Percentiles rank a stretch among this genome's conserved stretches.
These are phyloP conservation scores for Cytospora leucostoma DNA, from an alignment of 2,329 filamentous ascomycete genomes.

Conservation along the genomic window DNA sequence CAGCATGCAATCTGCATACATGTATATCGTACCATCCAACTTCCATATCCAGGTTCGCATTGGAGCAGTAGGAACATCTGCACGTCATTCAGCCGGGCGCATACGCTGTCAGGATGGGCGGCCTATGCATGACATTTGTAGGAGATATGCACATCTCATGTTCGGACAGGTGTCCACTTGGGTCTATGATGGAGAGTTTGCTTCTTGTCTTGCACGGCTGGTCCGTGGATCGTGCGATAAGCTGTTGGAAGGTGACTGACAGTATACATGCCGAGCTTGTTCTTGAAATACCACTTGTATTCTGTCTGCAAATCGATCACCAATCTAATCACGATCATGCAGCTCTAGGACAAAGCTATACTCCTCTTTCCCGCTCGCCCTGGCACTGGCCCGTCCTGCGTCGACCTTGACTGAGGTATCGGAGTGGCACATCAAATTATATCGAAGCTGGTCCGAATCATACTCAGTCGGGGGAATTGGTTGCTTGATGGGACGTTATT, in stretches of 20 bases:
- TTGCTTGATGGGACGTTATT: slow-evolving; percentile 20
- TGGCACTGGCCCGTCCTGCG: slow-evolving; percentile 6
- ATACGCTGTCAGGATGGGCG: background rate
- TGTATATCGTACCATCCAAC: background rate
- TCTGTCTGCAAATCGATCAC: background rate
- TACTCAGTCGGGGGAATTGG: slow-evolving; percentile 6
- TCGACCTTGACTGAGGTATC: slow-evolving; percentile 9
- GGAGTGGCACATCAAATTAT: slow-evolving; percentile 14
- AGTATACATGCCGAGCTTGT: slow-evolving; percentile 3
- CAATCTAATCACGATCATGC: slow-evolving; percentile 2
- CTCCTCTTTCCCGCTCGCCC: slow-evolving; percentile 2
- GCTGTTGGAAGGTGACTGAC: slow-evolving; percentile 27
- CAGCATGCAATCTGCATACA: background rate
- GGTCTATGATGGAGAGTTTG: background rate
- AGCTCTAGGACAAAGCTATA: background rate
- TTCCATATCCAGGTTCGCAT: background rate
- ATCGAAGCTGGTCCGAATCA: background rate
- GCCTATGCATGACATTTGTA: background rate
- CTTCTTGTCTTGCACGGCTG: slow-evolving; percentile 14
- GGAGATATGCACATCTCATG: background rate
- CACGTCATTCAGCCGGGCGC: background rate
- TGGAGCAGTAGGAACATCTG: background rate
- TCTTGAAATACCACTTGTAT: background rate
- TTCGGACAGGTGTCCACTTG: slow-evolving; percentile 5
- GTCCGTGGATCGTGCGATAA: slow-evolving; percentile 24